Evolutionary conservation across 768 basidiomycete genomes (phyloP), one percentile per base, ranked within the genome.

Genomic region (Rhodotorula graminis): DNA sequence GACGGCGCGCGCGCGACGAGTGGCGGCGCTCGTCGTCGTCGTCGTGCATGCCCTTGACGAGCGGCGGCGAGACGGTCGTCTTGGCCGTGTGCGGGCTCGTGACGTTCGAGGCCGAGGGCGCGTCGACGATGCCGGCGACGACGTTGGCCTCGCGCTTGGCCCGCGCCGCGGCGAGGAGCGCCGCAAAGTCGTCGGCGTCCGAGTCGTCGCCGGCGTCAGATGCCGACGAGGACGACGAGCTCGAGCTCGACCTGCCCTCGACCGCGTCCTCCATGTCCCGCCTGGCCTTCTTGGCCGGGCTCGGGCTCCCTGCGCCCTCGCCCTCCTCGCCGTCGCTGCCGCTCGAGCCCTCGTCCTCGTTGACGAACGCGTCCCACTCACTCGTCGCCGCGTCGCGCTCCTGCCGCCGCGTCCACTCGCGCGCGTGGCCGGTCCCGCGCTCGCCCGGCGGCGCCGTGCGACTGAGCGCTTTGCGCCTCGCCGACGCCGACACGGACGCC

Each of bases 21-120:
- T 67, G 63, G 15, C 67, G 66, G 21, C 29, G n/a, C 11, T 37
- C 37, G 42, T 27, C 63, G 11, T 67, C 65, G 19, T 53, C 61
- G 6, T 56, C 27, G 25, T 29, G 33, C 4, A 31, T 42, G 18
- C 3, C 15, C 14, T 25, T 6, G 46, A 0, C 37, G 8, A 33
- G 29, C 31, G 33, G 27, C 7, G 71, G 53, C 7, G 71, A 72
- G 27, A 67, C 71, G 9, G 66, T 68, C 14, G 71, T 72, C 21
- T 67, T 57, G 1, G 71, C 71, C 27, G 71, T 72, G 11, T 21
- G n/a, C 11, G 55, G n/a, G 55, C 55, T 56, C 55, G 29, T 33
- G 29, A 16, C 56, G 56, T 27, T n/a, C 7, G 70, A 71, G 29
- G 53, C 49, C 14, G n/a, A 5, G 6, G 23, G 27, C 27, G 37